phyloP scores from a whole-genome alignment of 192 early-diverging fungal species.

The Linnemannia zychae region DNA sequence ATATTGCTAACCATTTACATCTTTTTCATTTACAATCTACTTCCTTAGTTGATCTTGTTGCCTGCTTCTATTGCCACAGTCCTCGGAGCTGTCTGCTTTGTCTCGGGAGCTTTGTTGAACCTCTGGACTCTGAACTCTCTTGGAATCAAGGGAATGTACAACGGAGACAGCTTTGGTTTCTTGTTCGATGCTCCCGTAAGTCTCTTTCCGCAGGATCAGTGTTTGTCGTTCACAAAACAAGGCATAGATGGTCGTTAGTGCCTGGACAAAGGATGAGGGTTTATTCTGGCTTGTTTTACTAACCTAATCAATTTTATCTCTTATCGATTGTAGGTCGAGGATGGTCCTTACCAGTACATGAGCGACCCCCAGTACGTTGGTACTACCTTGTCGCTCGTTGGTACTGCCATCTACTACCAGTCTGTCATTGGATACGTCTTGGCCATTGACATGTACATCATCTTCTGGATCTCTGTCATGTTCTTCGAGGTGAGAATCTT shows the following conservation, averaged over 20 bases:
- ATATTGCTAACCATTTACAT: too few species aligned
- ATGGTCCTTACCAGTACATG: slow-evolving; percentile 66
- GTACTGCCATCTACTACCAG: slow-evolving; percentile 65
- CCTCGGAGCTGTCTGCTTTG: slow-evolving; percentile 57
- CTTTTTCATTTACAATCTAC: background rate
- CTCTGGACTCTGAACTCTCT: slow-evolving; percentile 70
- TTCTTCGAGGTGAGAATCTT: slow-evolving; percentile 60
- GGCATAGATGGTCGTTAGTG: too few species aligned
- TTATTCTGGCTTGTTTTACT: background rate
- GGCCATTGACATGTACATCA: slow-evolving; percentile 60
- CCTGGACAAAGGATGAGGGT: too few species aligned
- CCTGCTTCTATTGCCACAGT: slow-evolving; percentile 37
- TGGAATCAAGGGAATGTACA: slow-evolving; percentile 74
- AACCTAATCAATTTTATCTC: background rate
- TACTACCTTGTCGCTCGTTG: slow-evolving; percentile 64
- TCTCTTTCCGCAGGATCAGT: background rate
- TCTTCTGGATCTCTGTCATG: slow-evolving; percentile 67
- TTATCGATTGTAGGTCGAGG: slow-evolving; percentile 39
- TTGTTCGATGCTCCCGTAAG: slow-evolving; percentile 67
- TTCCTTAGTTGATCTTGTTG: slow-evolving; percentile 44
- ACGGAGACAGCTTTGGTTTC: slow-evolving; percentile 71
- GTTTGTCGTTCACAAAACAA: too few species aligned
- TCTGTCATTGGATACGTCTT: slow-evolving; percentile 64
- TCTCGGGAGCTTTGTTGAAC: slow-evolving; percentile 61
- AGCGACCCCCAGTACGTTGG: slow-evolving; percentile 72